A percentile compares a stretch with the other conserved stretches of the same genome.
These are phyloP conservation scores for Coccomyxa sp. DNA, from an alignment of 139 green algal genomes.

Conservation along the genomic window DNA sequence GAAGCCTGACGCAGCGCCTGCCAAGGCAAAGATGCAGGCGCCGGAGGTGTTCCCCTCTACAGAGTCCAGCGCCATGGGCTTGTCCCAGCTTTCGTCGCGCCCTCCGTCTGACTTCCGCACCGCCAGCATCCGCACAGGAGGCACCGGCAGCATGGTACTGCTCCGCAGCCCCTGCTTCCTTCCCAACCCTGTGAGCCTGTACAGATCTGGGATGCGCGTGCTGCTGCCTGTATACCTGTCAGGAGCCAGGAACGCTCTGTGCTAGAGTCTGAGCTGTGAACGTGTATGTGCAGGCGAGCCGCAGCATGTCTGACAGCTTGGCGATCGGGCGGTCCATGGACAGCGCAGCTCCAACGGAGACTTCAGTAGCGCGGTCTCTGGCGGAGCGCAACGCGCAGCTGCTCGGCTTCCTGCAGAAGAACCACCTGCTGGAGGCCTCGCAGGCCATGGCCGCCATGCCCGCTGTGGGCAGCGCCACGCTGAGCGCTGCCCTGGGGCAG, in stretches of 20 bases:
- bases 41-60: too few species aligned
- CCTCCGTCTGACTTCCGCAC: not conserved
- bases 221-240: not conserved
- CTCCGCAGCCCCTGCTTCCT: too few species aligned
- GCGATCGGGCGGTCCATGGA: not conserved
- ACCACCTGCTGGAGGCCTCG: not conserved
- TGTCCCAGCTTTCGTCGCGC: not conserved
- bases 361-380: not conserved
- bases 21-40: too few species aligned
- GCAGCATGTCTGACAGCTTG: not conserved
- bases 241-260: too few species aligned
- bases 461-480: not conserved
- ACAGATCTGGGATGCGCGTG: too few species aligned
- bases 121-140: not conserved
- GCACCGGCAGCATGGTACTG: not conserved
- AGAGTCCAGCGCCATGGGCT: not conserved
- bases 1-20: too few species aligned
- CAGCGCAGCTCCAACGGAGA: not conserved
- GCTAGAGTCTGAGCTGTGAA: too few species aligned
- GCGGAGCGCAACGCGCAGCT: not conserved
- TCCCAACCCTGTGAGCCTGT: too few species aligned
- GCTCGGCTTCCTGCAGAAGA: not conserved
- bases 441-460: not conserved
- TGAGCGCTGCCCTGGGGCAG: not conserved
- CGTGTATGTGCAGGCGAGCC: not conserved